Conservation (phyloP, 2,329 filamentous ascomycete genomes). For the Akanthomyces muscarius region DNA sequence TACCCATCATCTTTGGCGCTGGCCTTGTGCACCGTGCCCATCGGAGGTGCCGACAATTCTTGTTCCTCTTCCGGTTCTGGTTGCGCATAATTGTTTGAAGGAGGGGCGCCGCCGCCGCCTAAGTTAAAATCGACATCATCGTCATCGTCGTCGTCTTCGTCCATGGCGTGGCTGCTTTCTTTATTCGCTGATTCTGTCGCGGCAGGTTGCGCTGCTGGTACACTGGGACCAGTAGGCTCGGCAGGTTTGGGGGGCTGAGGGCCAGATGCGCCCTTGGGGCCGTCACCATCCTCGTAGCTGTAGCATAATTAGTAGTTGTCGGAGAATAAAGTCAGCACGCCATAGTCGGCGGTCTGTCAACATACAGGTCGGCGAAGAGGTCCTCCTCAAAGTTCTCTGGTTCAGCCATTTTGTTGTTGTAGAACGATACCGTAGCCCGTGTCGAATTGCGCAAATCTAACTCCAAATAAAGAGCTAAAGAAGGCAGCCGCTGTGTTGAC, state of each 20-base stretch:
- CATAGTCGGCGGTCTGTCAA: not conserved
- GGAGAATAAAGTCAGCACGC: not conserved
- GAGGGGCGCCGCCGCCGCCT: conserved; percentile 46
- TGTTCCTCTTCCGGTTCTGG: conserved; percentile 28
- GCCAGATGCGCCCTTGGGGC: conserved; percentile 38
- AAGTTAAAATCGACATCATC: conserved; percentile 56
- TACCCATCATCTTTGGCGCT: conserved; percentile 56
- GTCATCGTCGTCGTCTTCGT: conserved; percentile 42
- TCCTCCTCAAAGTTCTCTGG: conserved; percentile 83
- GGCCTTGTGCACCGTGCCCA: conserved; percentile 47
- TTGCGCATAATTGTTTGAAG: conserved; percentile 22
- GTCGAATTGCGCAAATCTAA: not conserved
- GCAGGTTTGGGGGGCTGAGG: conserved; percentile 19
- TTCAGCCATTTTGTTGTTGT: conserved; percentile 63
- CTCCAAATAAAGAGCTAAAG: not conserved
- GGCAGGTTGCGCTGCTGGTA: conserved; percentile 26
- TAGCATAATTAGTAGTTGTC: not conserved
- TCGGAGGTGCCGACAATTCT: conserved; percentile 30
- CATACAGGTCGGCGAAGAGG: conserved; percentile 92
- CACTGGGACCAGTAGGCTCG: conserved; percentile 9
- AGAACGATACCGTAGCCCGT: not conserved
- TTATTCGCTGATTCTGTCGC: conserved; percentile 29
- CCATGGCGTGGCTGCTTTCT: conserved; percentile 40
- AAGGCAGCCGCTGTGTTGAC: not conserved
- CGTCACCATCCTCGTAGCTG: conserved; percentile 64